A percentile compares a stretch with the other conserved stretches of the same genome.
phyloP scores from a whole-genome alignment of 345 rosid species.

The Populus deltoides region DNA sequence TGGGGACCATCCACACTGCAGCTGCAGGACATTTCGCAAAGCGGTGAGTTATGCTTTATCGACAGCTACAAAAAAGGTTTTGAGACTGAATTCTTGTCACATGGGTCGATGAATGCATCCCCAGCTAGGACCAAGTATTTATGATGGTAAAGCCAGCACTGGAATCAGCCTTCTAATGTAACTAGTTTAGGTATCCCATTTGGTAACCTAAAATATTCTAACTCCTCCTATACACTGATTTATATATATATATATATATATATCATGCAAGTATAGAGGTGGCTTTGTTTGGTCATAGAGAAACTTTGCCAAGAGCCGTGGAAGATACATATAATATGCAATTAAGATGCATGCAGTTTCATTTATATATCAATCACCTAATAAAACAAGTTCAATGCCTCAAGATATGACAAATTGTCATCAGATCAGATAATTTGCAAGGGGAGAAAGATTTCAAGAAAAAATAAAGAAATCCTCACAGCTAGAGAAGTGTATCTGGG shows the following conservation, averaged over 20 bases:
- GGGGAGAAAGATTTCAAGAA: neutral
- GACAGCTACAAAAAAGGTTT: constrained; percentile 46
- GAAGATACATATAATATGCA: neutral
- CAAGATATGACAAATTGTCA: neutral
- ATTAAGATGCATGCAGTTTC: neutral
- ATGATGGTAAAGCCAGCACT: neutral
- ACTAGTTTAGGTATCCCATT: neutral
- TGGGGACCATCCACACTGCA: constrained; percentile 35
- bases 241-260: too few relatives aligned
- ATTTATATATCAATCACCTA: neutral
- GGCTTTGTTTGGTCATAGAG: neutral
- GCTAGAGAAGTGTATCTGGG: constrained; percentile 15
- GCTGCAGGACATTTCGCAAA: constrained; percentile 29
- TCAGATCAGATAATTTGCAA: neutral
- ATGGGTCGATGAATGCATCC: constrained; percentile 40
- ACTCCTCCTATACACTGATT: neutral
- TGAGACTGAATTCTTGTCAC: constrained; percentile 31
- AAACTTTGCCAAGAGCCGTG: neutral
- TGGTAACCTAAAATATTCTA: neutral
- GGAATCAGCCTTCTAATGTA: neutral
- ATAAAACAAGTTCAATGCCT: neutral
- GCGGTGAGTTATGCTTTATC: constrained; percentile 45
- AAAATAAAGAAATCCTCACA: neutral
- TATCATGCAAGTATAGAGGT: neutral
- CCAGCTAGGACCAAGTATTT: neutral